Conservation (phyloP, 441 rosid species). For the Macaranga tanarius region DNA sequence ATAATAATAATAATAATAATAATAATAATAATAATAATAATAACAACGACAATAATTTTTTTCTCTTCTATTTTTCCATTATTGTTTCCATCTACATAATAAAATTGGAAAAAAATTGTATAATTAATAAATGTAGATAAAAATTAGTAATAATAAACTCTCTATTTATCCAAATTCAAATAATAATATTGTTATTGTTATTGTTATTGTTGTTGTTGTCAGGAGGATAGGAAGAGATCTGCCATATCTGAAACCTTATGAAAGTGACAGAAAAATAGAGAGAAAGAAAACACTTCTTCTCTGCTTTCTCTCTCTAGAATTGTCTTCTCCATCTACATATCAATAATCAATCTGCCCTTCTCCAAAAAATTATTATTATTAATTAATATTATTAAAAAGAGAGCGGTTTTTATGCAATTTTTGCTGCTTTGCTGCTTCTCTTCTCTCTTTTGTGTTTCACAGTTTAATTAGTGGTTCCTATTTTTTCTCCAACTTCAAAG, state of each 20-base stretch:
- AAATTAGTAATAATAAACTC: no score
- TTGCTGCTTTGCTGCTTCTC: not conserved
- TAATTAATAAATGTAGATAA: no score
- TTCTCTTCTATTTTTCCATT: no score
- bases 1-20: no score
- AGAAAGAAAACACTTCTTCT: not conserved
- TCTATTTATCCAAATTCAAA: no score
- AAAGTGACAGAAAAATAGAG: slow-evolving; percentile 10
- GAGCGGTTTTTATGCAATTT: slow-evolving; percentile 17
- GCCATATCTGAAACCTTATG: slow-evolving; percentile 13
- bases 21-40: no score
- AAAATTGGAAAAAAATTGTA: no score
- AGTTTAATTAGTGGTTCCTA: slow-evolving; percentile 18
- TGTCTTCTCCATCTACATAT: not conserved
- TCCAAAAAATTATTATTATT: not conserved
- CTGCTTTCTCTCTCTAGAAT: slow-evolving; percentile 11
- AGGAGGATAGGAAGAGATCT: slow-evolving; percentile 2
- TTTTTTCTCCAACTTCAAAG: slow-evolving; percentile 4
- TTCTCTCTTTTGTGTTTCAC: not conserved
- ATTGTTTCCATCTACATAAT: no score
- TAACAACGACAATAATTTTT: no score
- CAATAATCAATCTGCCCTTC: not conserved
- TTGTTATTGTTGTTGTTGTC: not conserved
- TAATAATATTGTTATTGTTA: no score
- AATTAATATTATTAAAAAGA: not conserved